phyloP scores from a whole-genome alignment of 192 early-diverging fungal genomes.

The Entomortierella beljakovae region DNA sequence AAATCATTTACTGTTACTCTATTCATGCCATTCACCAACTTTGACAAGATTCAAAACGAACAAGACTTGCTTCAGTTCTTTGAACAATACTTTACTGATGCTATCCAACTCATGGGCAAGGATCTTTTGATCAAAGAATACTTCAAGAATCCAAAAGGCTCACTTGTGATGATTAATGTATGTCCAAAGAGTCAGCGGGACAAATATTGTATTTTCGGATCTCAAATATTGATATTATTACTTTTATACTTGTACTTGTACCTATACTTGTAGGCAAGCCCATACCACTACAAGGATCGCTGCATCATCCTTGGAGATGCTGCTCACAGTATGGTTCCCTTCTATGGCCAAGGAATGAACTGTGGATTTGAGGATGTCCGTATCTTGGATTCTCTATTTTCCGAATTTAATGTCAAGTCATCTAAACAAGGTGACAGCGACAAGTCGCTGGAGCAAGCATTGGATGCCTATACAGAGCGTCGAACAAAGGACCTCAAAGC shows the following conservation, averaged over 20 bases:
- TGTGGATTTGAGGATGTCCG: constrained; percentile 96
- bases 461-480: constrained; percentile 77
- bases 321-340: constrained; percentile 98
- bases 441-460: constrained; percentile 62
- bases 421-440: constrained; percentile 18
- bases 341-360: constrained; percentile 99
- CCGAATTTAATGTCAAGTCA: constrained; percentile 59
- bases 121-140: constrained; percentile 80
- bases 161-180: constrained; percentile 86
- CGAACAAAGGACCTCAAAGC: constrained; percentile 84
- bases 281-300: constrained; percentile 85
- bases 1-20: constrained; percentile 95
- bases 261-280: constrained; percentile 66
- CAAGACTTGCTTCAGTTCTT: constrained; percentile 79
- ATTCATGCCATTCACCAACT: constrained; percentile 93
- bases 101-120: constrained; percentile 81
- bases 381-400: constrained; percentile 69
- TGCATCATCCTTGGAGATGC: constrained; percentile 93
- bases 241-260: too few species aligned
- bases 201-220: too few species aligned
- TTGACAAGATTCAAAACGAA: constrained; percentile 75
- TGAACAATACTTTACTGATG: constrained; percentile 78
- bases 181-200: background rate
- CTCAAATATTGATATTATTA: too few species aligned
- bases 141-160: constrained; percentile 85